A percentile compares a stretch with the other conserved stretches of the same genome.
Conservation (phyloP, 768 basidiomycete genomes). For the Macrolepiota fuliginosa region DNA sequence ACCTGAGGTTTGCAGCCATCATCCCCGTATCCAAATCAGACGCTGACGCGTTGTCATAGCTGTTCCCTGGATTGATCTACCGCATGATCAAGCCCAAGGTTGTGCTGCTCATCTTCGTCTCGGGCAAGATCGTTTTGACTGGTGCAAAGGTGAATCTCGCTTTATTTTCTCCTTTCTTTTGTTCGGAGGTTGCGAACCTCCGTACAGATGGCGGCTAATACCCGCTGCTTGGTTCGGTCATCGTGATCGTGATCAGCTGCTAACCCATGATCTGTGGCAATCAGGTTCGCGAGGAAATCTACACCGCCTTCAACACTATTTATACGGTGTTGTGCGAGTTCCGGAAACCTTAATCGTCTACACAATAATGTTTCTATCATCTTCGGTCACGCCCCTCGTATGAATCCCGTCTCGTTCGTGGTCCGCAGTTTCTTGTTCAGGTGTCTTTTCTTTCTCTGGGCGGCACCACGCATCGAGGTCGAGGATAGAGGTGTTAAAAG, state of each 20-base stretch:
- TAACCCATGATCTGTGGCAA: constrained; percentile 39
- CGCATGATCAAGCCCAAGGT: constrained; percentile 99
- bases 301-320: constrained; percentile 99
- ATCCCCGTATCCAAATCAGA: not conserved
- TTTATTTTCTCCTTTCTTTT: constrained; percentile 17
- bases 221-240: constrained; percentile 14
- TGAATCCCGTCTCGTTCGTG: constrained; percentile 17
- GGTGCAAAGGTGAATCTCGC: constrained; percentile 86
- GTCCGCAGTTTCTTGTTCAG: constrained; percentile 13
- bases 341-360: constrained; percentile 66
- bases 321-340: constrained; percentile 97
- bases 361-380: constrained; percentile 11
- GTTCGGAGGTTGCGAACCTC: constrained; percentile 15
- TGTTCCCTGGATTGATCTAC: constrained; percentile 99
- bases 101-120: constrained; percentile 96
- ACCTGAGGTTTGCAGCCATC: constrained; percentile 69
- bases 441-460: constrained; percentile 11
- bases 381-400: constrained; percentile 17
- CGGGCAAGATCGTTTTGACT: constrained; percentile 97
- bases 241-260: constrained; percentile 33
- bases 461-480: constrained; percentile 15
- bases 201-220: constrained; percentile 17
- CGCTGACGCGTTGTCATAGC: constrained; percentile 40
- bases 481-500: constrained; percentile 22
- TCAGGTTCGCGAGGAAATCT: constrained; percentile 98